Conservation (phyloP, 352 stramenopile species). For the Phytophthora sojae region DNA sequence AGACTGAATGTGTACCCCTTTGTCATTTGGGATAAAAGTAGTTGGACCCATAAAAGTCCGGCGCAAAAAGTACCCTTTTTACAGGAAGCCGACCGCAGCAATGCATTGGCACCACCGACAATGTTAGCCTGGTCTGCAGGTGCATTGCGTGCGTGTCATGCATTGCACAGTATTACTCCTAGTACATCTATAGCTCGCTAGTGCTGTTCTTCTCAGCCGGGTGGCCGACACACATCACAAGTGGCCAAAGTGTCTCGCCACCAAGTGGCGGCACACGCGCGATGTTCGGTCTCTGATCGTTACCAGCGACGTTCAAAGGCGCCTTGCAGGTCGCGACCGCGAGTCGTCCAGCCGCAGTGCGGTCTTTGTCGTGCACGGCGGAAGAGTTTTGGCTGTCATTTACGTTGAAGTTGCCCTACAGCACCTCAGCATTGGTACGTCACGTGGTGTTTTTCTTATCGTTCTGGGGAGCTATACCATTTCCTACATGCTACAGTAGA, state of each 20-base stretch:
- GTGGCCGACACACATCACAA: too few species aligned
- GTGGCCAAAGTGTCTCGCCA: constrained; percentile 19
- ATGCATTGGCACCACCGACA: neutral
- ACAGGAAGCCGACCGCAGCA: neutral
- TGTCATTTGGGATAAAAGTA: constrained; percentile 1
- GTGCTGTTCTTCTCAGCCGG: neutral
- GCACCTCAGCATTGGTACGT: too few species aligned
- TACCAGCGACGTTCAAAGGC: constrained; percentile 22
- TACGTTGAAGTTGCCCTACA: constrained; percentile 14
- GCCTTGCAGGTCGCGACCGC: too few species aligned
- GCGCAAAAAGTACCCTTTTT: neutral
- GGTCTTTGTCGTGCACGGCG: constrained; percentile 6
- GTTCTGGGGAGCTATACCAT: neutral
- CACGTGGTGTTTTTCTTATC: neutral
- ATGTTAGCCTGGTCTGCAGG: too few species aligned
- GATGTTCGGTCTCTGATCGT: constrained; percentile 11
- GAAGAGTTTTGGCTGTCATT: constrained; percentile 9
- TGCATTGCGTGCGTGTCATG: neutral
- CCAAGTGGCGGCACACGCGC: constrained; percentile 24
- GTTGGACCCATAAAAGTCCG: neutral
- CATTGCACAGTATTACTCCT: too few species aligned
- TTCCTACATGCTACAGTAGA: too few species aligned
- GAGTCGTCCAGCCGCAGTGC: constrained; percentile 12
- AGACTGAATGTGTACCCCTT: neutral
- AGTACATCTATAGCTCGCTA: too few species aligned